Evolutionary conservation across 305 asterid species (phyloP), one percentile per base, ranked within the genome.

Genomic region (Solanum aculeatissimum): DNA sequence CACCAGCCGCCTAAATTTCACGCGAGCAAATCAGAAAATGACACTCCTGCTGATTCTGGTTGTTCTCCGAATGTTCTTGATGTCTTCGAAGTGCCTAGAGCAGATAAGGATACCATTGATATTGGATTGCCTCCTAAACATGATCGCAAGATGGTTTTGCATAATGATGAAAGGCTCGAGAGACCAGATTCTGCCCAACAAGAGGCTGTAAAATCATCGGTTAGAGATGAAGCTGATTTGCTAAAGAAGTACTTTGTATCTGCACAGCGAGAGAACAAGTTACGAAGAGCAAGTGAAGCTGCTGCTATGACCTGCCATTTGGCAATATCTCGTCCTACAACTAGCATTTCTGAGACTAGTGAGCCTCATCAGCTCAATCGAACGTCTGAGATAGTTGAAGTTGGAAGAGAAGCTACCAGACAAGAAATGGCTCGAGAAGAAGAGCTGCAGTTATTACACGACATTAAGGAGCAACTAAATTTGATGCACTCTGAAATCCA

Each of bases 1-100:
- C 85, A 86, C 82, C 84, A 54, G 35, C 70, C 65, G n/a, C 78
- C 70, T 42, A 89, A 88, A 82, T 43, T 53, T 77, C 84, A 83
- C 13, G 83, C 72, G 14, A 83, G 81, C 84, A 55, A 25, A 53
- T 23, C 63, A 8, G 87, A 86, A 49, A 81, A 79, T n/a, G 86
- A 72, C 69, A 84, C 78, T 2, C 85, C 83, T 32, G 58, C 77
- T 74, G 91, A 87, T 70, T 45, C 70, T 45, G 86, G 89, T 70
- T 65, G 90, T 86, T 90, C 91, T 19, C 90, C 92, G 1, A 91
- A 82, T n/a, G 90, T 93, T 27, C 94, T 90, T 86, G 98, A 96
- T 91, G 98, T 96, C 70, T 96, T 93, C 53, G 99, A 96, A 88
- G 99, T 96, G 57, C 99, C 99, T 14, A 95, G 91, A 80, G 89